Evolutionary conservation across 805 yeast species (phyloP).

Genomic region (Pichia gijzeniarum): DNA sequence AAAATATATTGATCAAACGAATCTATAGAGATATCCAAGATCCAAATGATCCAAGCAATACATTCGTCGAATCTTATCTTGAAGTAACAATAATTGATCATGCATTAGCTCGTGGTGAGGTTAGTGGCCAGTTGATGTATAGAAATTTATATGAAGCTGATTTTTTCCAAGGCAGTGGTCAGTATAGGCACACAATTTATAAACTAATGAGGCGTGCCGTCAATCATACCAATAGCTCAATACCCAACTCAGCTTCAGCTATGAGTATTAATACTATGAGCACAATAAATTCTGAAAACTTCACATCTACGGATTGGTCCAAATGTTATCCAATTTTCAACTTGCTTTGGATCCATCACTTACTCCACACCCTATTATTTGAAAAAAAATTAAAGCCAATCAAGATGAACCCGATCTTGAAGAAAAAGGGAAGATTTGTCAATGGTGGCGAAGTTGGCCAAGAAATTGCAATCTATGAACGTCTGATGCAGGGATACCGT

Average conservation of each 20-base stretch:
- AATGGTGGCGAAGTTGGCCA: slow-evolving; percentile 17
- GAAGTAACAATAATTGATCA: slow-evolving; percentile 51
- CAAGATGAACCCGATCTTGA: slow-evolving; percentile 22
- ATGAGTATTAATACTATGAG: slow-evolving; percentile 7
- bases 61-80: slow-evolving; percentile 10
- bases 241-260: neutral
- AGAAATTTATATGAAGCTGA: slow-evolving; percentile 61
- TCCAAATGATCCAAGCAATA: neutral
- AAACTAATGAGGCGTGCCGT: slow-evolving; percentile 37
- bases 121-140: slow-evolving; percentile 31
- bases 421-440: slow-evolving; percentile 16
- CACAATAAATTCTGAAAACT: neutral
- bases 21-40: neutral
- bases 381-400: slow-evolving; percentile 31
- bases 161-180: slow-evolving; percentile 54
- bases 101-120: slow-evolving; percentile 45
- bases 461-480: slow-evolving; percentile 23
- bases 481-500: slow-evolving; percentile 26
- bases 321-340: slow-evolving; percentile 43
- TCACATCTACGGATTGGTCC: slow-evolving; percentile 34
- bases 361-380: slow-evolving; percentile 44
- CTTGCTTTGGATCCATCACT: slow-evolving; percentile 57
- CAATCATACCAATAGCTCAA: slow-evolving; percentile 25
- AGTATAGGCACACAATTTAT: slow-evolving; percentile 56
- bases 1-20: slow-evolving; percentile 47